These are phyloP conservation scores for Solanum sitiens DNA, from an alignment of 257 asterid species.

Conservation along the genomic window DNA sequence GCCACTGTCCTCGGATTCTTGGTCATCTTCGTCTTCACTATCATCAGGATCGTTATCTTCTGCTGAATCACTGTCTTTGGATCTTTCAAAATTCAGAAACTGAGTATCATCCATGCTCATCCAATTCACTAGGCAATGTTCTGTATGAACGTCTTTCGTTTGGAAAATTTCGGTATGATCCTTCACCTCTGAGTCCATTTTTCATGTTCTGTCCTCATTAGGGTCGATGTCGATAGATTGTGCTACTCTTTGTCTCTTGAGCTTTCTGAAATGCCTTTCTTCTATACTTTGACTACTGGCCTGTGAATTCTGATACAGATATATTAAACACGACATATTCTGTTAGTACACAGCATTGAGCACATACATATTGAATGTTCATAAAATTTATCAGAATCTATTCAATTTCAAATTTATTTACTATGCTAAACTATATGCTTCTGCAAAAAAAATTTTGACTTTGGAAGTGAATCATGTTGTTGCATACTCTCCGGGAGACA, in stretches of 20 bases:
- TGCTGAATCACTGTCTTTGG: background rate
- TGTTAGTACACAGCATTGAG: background rate
- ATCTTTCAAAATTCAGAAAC: background rate
- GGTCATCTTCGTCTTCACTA: background rate
- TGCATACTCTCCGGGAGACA: background rate
- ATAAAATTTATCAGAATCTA: background rate
- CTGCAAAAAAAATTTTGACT: background rate
- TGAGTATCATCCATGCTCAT: constrained; percentile 7
- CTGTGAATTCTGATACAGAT: background rate
- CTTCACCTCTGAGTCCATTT: background rate
- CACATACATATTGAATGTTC: background rate
- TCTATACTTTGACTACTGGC: background rate
- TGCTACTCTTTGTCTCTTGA: constrained; percentile 7
- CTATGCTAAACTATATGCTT: background rate
- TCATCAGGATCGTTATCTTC: background rate
- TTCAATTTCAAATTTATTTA: background rate
- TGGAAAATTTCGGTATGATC: background rate
- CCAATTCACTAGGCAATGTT: constrained; percentile 4
- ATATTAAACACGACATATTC: background rate
- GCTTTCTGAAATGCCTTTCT: background rate
- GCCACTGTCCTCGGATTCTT: background rate
- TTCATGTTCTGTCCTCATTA: background rate
- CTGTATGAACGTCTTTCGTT: background rate
- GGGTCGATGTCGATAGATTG: background rate
- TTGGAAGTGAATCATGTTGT: background rate